A percentile compares a stretch with the other conserved stretches of the same genome.
phyloP scores from a whole-genome alignment of 2,329 filamentous ascomycete genomes.

The Stachybotrys echinatus region DNA sequence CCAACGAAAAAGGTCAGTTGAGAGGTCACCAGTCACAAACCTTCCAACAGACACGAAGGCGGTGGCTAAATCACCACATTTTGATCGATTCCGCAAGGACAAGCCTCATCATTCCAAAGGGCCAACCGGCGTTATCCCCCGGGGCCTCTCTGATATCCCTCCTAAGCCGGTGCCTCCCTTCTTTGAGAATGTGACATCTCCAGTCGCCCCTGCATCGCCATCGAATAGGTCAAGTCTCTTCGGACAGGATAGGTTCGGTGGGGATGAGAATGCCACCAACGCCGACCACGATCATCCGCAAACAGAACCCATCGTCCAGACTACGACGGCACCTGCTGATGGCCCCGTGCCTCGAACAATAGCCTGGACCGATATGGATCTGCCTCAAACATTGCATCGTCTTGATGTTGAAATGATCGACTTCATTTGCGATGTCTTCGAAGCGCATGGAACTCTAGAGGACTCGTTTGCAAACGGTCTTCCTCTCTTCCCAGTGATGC shows the following conservation, averaged over 20 bases:
- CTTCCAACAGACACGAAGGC: not conserved
- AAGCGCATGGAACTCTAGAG: constrained; percentile 49
- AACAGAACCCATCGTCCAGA: not conserved
- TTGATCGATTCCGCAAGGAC: not conserved
- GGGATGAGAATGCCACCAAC: not conserved
- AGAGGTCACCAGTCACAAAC: not conserved
- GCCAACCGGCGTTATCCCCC: not conserved
- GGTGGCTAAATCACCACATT: not conserved
- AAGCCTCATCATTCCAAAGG: not conserved
- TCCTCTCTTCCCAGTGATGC: not conserved
- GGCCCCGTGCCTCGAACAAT: not conserved
- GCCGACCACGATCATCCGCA: not conserved
- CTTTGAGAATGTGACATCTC: constrained; percentile 30
- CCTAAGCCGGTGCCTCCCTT: constrained; percentile 23
- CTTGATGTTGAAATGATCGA: constrained; percentile 53
- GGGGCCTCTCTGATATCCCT: not conserved
- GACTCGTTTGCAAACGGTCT: constrained; percentile 27
- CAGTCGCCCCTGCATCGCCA: constrained; percentile 1
- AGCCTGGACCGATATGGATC: constrained; percentile 19
- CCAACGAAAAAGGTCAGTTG: not conserved
- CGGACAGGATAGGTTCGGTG: not conserved
- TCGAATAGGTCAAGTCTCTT: not conserved
- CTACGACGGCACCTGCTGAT: not conserved
- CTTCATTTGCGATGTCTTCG: constrained; percentile 55
- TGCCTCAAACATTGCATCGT: constrained; percentile 52